phyloP scores from a whole-genome alignment of 768 basidiomycete genomes.

The Tulasnella sp. region DNA sequence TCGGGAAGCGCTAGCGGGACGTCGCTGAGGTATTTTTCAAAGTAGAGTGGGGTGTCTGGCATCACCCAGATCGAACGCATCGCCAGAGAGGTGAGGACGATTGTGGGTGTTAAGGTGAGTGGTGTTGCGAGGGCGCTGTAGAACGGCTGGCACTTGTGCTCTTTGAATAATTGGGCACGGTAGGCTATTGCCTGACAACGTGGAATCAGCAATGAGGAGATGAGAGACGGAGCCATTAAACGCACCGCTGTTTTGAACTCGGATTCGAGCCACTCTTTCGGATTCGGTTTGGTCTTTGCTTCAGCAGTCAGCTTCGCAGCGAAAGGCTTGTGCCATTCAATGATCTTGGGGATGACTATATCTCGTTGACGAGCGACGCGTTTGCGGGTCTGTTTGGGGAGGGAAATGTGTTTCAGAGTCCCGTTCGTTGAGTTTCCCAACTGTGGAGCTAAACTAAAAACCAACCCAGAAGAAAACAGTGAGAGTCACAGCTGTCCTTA shows the following conservation, averaged over 20 bases:
- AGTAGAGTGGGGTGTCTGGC: slow-evolving; percentile 8
- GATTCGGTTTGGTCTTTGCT: slow-evolving; percentile 13
- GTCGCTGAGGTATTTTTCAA: slow-evolving; percentile 13
- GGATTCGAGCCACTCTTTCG: slow-evolving; percentile 15
- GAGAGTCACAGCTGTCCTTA: slow-evolving; percentile 9
- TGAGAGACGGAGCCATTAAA: neutral
- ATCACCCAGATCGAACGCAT: slow-evolving; percentile 12
- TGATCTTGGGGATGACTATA: slow-evolving; percentile 16
- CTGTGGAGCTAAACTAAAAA: too few relatives aligned
- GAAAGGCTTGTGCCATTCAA: slow-evolving; percentile 15
- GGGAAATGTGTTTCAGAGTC: too few relatives aligned
- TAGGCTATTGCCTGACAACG: slow-evolving; percentile 7
- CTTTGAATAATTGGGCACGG: neutral
- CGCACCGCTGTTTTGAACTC: slow-evolving; percentile 17
- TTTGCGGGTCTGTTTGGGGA: slow-evolving; percentile 11
- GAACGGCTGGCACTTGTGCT: slow-evolving; percentile 10
- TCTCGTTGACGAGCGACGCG: slow-evolving; percentile 15
- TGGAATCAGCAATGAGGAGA: neutral
- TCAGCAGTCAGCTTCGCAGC: slow-evolving; percentile 9
- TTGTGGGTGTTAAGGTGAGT: slow-evolving; percentile 3
- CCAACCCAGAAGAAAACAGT: slow-evolving; percentile 12
- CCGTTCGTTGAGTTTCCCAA: too few relatives aligned
- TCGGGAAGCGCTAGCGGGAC: slow-evolving; percentile 4
- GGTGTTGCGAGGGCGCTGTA: slow-evolving; percentile 4
- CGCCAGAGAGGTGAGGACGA: slow-evolving; percentile 13